These are phyloP conservation scores for Geotrichum candidum DNA, from an alignment of 1,139 yeast genomes.

Conservation along the genomic window DNA sequence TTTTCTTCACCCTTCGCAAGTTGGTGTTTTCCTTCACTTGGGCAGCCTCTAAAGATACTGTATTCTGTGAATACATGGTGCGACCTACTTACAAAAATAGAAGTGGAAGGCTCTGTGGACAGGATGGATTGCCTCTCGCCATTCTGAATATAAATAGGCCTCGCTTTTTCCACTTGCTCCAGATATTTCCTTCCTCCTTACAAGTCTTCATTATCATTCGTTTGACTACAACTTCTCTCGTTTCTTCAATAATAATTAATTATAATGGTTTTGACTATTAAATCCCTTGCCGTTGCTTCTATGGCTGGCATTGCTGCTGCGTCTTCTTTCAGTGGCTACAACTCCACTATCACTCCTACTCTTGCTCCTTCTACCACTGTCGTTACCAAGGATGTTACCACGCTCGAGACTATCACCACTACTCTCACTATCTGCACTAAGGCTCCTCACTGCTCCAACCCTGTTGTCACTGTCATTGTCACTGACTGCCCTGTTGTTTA, in stretches of 20 bases:
- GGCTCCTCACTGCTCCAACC: constrained; percentile 6
- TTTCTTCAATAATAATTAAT: not conserved
- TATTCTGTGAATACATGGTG: not conserved
- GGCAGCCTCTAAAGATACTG: not conserved
- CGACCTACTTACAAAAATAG: not conserved
- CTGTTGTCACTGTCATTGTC: constrained; percentile 12
- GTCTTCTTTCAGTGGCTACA: not conserved
- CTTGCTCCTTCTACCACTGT: not conserved
- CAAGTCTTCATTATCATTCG: not conserved
- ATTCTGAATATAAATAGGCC: constrained; percentile 1
- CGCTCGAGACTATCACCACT: constrained; percentile 9
- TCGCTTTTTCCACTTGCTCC: not conserved
- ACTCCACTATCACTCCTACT: not conserved
- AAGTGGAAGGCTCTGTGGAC: not conserved
- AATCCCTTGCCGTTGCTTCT: constrained; percentile 3
- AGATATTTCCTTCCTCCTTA: no score
- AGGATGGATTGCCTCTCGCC: not conserved
- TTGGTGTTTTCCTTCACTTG: not conserved
- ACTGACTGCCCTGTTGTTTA: constrained; percentile 15
- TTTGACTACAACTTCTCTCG: not conserved
- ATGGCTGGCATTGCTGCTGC: not conserved
- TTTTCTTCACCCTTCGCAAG: not conserved
- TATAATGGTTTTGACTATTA: constrained; percentile 3
- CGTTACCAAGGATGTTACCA: not conserved
- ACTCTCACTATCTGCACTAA: constrained; percentile 13